Evolutionary conservation across 202 grass and related monocot species (phyloP), one percentile per base, ranked within the genome.

Genomic region (Saccharum hybrid): DNA sequence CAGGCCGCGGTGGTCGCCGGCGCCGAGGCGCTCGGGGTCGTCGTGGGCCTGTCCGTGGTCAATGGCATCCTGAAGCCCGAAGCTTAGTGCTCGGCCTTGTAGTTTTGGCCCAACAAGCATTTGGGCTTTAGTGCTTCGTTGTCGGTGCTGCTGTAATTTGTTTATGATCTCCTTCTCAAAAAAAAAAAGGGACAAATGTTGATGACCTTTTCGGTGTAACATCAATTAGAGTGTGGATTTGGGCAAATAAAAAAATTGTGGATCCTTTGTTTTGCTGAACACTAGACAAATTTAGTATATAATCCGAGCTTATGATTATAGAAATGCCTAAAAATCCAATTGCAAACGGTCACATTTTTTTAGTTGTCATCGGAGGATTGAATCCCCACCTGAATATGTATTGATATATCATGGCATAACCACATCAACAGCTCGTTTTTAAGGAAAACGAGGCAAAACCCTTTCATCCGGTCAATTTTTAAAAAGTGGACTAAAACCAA

Each of bases 1-100:
- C 96, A 98, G 90, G 96, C 96, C 43, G 92, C 87, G 14, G 90
- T 64, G 31, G 90, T 98, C 1, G 96, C 85, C 61, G 96, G 88
- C 16, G 90, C 89, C 7, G 96, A 98, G 93, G 96, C 83, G 1
- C 77, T 98, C 65, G 93, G 92, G 8, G 92, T 98, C 22, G 80
- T 90, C 33, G 82, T 93, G 0, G 92, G 90, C 23, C 22, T 98
- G 51, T 93, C 96, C 60, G 93, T 98, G 10, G 93, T 98, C 76
- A 90, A 95, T 64, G 89, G 96, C 43, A 98, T 98, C 81, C 85
- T 98, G 7, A 80, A 79, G 72, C 61, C 91, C 9, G 92, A 98
- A 69, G 42, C 75, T 10, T 81, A 90, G 71, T n/a, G 43, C 4
- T 31, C 60, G 82, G 57, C 41, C 39, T 5, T 39, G 2, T 57